Evolutionary conservation across 192 early-diverging fungal genomes (phyloP).

Genomic region (Rhizophagus prolifer): DNA sequence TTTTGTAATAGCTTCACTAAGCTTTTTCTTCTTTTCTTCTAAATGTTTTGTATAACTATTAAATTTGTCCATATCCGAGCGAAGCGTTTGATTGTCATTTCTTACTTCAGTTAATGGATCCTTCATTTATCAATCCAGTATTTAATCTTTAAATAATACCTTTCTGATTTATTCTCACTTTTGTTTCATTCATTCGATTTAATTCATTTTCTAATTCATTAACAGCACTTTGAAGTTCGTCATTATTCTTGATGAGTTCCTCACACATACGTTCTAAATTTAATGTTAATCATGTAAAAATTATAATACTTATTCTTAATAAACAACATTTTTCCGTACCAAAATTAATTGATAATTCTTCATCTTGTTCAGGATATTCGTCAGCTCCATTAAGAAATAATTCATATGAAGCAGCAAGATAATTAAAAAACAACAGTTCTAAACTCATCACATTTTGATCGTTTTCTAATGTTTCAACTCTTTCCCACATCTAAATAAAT

Average conservation of each 20-base stretch:
- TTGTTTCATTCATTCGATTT: conserved; percentile 31
- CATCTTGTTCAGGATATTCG: not conserved
- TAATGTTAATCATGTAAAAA: not conserved
- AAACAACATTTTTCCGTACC: not conserved
- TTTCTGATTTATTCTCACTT: conserved; percentile 16
- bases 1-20: conserved; percentile 37
- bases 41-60: conserved; percentile 42
- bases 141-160: not conserved
- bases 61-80: conserved; percentile 62
- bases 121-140: conserved; percentile 27
- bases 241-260: conserved; percentile 42
- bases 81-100: conserved; percentile 52
- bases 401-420: conserved; percentile 61
- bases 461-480: not conserved
- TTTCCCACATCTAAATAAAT: conserved; percentile 39
- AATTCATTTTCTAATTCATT: conserved; percentile 47
- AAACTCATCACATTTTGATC: not conserved
- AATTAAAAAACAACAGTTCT: conserved; percentile 74
- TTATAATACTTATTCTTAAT: not conserved
- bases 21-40: conserved; percentile 12
- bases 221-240: conserved; percentile 53
- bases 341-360: not conserved
- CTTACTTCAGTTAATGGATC: conserved; percentile 55
- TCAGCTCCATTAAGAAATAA: conserved; percentile 39
- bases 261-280: conserved; percentile 7